phyloP scores from a whole-genome alignment of 2,329 filamentous ascomycete genomes.

The Bipolaris victoriae region DNA sequence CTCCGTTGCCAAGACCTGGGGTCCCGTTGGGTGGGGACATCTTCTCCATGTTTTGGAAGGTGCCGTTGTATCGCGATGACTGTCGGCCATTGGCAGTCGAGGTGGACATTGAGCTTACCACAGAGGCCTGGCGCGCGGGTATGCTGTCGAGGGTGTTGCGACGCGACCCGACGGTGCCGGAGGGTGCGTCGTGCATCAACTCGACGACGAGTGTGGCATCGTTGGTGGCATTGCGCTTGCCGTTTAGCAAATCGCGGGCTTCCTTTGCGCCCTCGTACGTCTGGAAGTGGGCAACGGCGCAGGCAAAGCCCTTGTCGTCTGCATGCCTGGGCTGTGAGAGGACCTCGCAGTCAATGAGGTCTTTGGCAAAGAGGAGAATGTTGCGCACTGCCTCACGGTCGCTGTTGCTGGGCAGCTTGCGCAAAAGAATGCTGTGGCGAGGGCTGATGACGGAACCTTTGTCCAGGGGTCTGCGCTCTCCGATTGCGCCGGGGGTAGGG shows the following conservation, averaged over 20 bases:
- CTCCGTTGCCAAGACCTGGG: conserved; percentile 60
- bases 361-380: conserved; percentile 70
- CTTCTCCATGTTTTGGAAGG: conserved; percentile 67
- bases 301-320: conserved; percentile 63
- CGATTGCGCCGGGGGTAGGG: conserved; percentile 48
- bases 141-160: conserved; percentile 62
- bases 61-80: conserved; percentile 65
- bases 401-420: conserved; percentile 65
- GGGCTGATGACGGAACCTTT: conserved; percentile 37
- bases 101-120: conserved; percentile 53
- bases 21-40: conserved; percentile 65
- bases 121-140: conserved; percentile 51
- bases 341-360: conserved; percentile 65
- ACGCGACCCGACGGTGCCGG: conserved; percentile 53
- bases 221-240: conserved; percentile 66
- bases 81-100: conserved; percentile 54
- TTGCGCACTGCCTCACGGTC: conserved; percentile 64
- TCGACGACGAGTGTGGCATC: conserved; percentile 66
- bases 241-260: conserved; percentile 64
- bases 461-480: conserved; percentile 50
- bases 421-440: conserved; percentile 58
- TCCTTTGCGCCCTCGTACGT: conserved; percentile 64
- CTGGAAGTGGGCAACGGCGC: conserved; percentile 65
- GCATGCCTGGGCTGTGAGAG: conserved; percentile 58
- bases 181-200: conserved; percentile 53